A percentile compares a stretch with the other conserved stretches of the same genome.
These are phyloP conservation scores for Spathaspora girioi DNA, from an alignment of 805 yeast genomes.

Conservation along the genomic window DNA sequence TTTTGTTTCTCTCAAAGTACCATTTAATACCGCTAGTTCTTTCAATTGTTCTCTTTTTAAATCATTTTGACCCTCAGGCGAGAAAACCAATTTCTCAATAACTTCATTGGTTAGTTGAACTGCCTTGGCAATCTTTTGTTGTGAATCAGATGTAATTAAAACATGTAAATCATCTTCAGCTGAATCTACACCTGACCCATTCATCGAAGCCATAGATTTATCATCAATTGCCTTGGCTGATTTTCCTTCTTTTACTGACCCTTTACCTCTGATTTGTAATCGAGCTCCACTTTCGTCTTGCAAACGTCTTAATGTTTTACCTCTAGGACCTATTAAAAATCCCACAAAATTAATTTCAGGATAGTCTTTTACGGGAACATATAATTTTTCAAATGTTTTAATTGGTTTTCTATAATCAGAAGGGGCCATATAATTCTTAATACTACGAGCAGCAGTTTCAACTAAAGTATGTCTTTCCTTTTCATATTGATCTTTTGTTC, in stretches of 20 bases:
- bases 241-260: conserved; percentile 92
- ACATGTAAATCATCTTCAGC: conserved; percentile 79
- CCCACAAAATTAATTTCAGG: conserved; percentile 95
- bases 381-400: conserved; percentile 74
- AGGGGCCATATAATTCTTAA: conserved; percentile 82
- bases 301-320: conserved; percentile 76
- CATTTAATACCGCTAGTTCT: conserved; percentile 90
- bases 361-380: conserved; percentile 78
- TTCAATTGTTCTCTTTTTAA: conserved; percentile 86
- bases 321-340: conserved; percentile 89
- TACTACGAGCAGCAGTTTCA: conserved; percentile 64
- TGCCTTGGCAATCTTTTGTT: conserved; percentile 73
- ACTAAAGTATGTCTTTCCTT: conserved; percentile 77
- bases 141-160: conserved; percentile 76
- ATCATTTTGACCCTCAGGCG: conserved; percentile 93
- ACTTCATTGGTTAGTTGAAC: conserved; percentile 69
- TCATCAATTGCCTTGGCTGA: conserved; percentile 45
- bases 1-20: conserved; percentile 82
- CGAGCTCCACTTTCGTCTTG: conserved; percentile 85
- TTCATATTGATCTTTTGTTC: conserved; percentile 61
- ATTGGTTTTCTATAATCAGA: conserved; percentile 67
- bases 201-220: conserved; percentile 3
- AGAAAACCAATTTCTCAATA: conserved; percentile 75
- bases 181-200: conserved; percentile 6
- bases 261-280: conserved; percentile 90